A percentile compares a stretch with the other conserved stretches of the same genome.
Conservation (phyloP, 2,329 filamentous ascomycete species). For the Gnomoniopsis sp. region DNA sequence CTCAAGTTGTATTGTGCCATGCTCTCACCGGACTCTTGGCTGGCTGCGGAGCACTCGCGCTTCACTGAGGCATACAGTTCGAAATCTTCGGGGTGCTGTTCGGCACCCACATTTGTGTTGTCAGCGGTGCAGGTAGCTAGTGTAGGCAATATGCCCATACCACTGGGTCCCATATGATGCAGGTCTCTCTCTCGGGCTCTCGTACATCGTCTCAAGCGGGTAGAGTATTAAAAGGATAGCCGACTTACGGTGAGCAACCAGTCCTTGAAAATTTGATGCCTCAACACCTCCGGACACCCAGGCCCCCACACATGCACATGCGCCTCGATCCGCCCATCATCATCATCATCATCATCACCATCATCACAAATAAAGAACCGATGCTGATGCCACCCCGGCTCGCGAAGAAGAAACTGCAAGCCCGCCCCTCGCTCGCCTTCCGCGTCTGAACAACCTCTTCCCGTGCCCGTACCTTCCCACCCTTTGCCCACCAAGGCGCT, state of each 20-base stretch:
- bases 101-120: neutral
- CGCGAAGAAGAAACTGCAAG: slow-evolving; percentile 1
- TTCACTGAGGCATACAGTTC: slow-evolving; percentile 3
- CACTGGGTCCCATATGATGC: neutral
- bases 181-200: neutral
- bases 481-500: neutral
- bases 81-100: slow-evolving; percentile 5
- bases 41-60: neutral
- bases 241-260: slow-evolving; percentile 6
- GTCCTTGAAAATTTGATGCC: slow-evolving; percentile 7
- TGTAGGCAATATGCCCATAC: too few species aligned
- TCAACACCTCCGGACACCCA: neutral
- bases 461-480: slow-evolving; percentile 3
- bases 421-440: neutral
- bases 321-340: neutral
- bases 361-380: neutral
- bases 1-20: neutral
- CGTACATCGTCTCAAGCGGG: neutral
- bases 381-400: slow-evolving; percentile 2
- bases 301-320: slow-evolving; percentile 11
- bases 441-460: too few species aligned
- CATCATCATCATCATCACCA: too few species aligned
- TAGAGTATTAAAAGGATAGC: neutral
- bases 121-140: neutral
- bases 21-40: neutral